Evolutionary conservation across 805 yeast genomes (phyloP).

Genomic region (Ogataea pini): DNA sequence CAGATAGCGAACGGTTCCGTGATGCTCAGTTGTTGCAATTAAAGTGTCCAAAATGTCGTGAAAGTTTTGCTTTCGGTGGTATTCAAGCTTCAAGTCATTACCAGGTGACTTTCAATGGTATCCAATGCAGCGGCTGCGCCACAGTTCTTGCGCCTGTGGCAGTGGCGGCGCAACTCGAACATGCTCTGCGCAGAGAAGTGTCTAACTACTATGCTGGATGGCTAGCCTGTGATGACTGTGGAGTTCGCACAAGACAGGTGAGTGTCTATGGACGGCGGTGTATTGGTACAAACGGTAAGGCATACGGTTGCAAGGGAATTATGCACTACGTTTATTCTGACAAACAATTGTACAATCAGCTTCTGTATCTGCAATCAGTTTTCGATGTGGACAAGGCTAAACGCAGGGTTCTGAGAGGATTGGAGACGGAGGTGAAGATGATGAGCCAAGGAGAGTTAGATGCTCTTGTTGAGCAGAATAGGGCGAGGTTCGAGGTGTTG

Average conservation of each 20-base stretch:
- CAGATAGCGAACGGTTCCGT: conserved; percentile 81
- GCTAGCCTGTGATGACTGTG: conserved; percentile 88
- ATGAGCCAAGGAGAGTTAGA: conserved; percentile 55
- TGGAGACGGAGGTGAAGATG: conserved; percentile 23
- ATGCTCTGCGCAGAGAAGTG: conserved; percentile 66
- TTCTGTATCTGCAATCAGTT: conserved; percentile 72
- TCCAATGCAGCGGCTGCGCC: conserved; percentile 67
- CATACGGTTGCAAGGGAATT: conserved; percentile 73
- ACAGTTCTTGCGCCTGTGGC: conserved; percentile 50
- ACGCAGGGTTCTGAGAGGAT: conserved; percentile 44
- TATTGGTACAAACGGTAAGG: conserved; percentile 61
- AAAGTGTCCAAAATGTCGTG: conserved; percentile 60
- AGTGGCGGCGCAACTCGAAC: conserved; percentile 73
- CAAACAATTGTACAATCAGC: conserved; percentile 80
- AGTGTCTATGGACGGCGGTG: conserved; percentile 90
- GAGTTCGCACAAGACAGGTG: conserved; percentile 75
- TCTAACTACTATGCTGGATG: conserved; percentile 83
- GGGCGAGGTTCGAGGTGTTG: conserved; percentile 55
- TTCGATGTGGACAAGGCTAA: conserved; percentile 84
- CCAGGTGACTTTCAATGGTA: conserved; percentile 64
- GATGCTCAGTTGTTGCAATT: conserved; percentile 57
- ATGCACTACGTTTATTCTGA: conserved; percentile 78
- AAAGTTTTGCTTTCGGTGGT: conserved; percentile 70
- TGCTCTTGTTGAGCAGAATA: conserved; percentile 79
- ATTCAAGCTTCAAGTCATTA: conserved; percentile 63